Base-by-base conservation (phyloP, 805 yeast species). In the Suhomyces xylopsoci region DNA sequence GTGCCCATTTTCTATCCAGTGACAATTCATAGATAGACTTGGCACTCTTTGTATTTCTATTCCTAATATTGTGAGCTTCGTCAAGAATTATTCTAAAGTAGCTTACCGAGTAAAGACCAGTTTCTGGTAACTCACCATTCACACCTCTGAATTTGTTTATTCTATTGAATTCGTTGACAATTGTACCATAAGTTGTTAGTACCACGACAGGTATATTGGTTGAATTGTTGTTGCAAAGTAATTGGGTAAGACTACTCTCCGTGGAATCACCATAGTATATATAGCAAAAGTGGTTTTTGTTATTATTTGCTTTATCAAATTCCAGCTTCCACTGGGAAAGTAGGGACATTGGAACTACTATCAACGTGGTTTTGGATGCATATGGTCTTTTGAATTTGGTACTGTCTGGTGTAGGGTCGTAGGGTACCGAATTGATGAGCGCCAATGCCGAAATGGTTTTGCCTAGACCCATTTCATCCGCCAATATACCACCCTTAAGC, bases 391-490 rank as follows among this genome's bases (percentile, higher is more conserved):
- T 56, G 22, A 47, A 38, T n/a, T 38, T 19, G 7, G 6, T 28
- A 15, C 47, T 45, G 6, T 7, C 45, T 19, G 60, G 66, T 48
- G 40, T 42, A 32, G 26, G 53, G 61, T 87, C 92, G 45, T 60
- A 65, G 0, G 90, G 88, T 8, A 79, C 84, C 0, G 89, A 78
- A 52, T 87, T 82, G 10, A 92, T 76, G 47, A 93, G 69, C 0
- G 97, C 80, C 49, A 90, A 68, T 0, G 96, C 83, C 1, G 96
- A 87, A 22, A 92, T 87, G 0, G 98, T 92, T 64, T 92, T 92
- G 43, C 98, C 98, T 7, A 92, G 75, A 0, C 98, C 98, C 98
- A 92, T 92, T 66, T 92, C 98, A 71, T 92, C 98, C 0, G 97
- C 96, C 14, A 92, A 71, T 19, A 92, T 88, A 2, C 98, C 98